These are phyloP conservation scores for Elsinoe perseae DNA, from an alignment of 2,329 filamentous ascomycete genomes.

Conservation along the genomic window DNA sequence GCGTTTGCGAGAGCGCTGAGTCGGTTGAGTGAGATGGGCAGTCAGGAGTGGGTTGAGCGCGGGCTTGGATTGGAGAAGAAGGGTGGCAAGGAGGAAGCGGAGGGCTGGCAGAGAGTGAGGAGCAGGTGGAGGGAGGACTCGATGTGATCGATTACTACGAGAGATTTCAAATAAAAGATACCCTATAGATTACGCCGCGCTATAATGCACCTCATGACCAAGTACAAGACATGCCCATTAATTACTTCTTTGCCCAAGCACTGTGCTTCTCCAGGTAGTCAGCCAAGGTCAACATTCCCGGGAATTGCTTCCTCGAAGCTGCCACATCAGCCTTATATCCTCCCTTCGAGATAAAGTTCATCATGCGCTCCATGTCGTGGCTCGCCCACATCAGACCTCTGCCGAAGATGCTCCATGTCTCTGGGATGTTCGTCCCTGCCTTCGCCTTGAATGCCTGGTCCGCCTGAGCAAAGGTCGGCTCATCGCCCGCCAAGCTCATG, in stretches of 20 bases:
- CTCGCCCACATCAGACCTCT: conserved; percentile 35
- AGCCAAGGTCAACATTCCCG: conserved; percentile 20
- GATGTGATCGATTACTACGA: conserved; percentile 40
- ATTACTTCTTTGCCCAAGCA: conserved; percentile 12
- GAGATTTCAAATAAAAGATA: not conserved
- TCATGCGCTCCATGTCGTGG: conserved; percentile 29
- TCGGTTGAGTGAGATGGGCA: conserved; percentile 84
- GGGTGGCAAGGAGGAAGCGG: conserved; percentile 58
- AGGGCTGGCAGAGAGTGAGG: conserved; percentile 58
- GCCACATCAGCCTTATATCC: conserved; percentile 43
- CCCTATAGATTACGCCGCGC: not conserved
- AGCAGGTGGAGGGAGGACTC: conserved; percentile 62
- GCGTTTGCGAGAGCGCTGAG: conserved; percentile 86
- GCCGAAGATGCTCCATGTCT: conserved; percentile 37
- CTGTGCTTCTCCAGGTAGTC: conserved; percentile 19
- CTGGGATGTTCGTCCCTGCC: conserved; percentile 39
- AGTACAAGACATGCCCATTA: not conserved
- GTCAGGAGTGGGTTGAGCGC: conserved; percentile 86
- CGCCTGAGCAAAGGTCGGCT: conserved; percentile 42
- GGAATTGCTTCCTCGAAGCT: conserved; percentile 37
- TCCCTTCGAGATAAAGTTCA: conserved; percentile 42
- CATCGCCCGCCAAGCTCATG: conserved; percentile 47
- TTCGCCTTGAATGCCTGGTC: conserved; percentile 39
- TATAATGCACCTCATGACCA: not conserved
- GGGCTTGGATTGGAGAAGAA: conserved; percentile 56